Conservation (phyloP, 2,329 filamentous ascomycete genomes). For the Colletotrichum cuscutae region DNA sequence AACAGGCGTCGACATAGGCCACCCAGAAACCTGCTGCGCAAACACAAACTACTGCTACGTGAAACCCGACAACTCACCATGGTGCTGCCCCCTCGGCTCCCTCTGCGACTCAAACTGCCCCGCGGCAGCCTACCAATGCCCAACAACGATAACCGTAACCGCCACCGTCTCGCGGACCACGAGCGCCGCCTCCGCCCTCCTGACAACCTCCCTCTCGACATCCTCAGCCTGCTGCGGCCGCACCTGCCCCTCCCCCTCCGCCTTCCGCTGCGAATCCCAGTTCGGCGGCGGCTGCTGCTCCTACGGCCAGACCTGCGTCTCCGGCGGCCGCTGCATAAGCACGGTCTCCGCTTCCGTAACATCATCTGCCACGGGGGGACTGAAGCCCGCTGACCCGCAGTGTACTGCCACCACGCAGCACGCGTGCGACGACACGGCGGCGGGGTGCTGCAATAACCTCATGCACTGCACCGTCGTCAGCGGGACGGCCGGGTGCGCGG, state of each 20-base stretch:
- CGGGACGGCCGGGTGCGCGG: slow-evolving; percentile 52
- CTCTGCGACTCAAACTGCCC: slow-evolving; percentile 53
- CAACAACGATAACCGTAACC: slow-evolving; percentile 40
- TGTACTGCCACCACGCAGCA: slow-evolving; percentile 57
- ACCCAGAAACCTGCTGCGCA: slow-evolving; percentile 51
- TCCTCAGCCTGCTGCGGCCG: slow-evolving; percentile 51
- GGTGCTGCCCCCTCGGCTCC: slow-evolving; percentile 56
- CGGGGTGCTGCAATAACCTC: slow-evolving; percentile 61
- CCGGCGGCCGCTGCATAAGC: slow-evolving; percentile 48
- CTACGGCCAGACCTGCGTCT: slow-evolving; percentile 55
- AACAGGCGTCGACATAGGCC: slow-evolving; percentile 55
- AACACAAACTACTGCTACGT: slow-evolving; percentile 59
- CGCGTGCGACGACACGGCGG: slow-evolving; percentile 52
- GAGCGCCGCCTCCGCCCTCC: slow-evolving; percentile 25
- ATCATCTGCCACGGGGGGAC: slow-evolving; percentile 39
- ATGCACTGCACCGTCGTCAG: slow-evolving; percentile 53
- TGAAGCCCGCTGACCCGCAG: slow-evolving; percentile 49
- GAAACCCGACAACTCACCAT: slow-evolving; percentile 42
- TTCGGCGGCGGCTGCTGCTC: slow-evolving; percentile 62
- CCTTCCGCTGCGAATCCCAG: slow-evolving; percentile 54
- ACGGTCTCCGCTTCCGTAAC: slow-evolving; percentile 35
- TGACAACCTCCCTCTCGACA: slow-evolving; percentile 37
- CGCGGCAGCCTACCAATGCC: slow-evolving; percentile 47
- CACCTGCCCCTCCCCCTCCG: slow-evolving; percentile 50
- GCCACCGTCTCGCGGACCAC: slow-evolving; percentile 36